Evolutionary conservation across 2,329 filamentous ascomycete species (phyloP).

Genomic region (Aspergillus floridensis): DNA sequence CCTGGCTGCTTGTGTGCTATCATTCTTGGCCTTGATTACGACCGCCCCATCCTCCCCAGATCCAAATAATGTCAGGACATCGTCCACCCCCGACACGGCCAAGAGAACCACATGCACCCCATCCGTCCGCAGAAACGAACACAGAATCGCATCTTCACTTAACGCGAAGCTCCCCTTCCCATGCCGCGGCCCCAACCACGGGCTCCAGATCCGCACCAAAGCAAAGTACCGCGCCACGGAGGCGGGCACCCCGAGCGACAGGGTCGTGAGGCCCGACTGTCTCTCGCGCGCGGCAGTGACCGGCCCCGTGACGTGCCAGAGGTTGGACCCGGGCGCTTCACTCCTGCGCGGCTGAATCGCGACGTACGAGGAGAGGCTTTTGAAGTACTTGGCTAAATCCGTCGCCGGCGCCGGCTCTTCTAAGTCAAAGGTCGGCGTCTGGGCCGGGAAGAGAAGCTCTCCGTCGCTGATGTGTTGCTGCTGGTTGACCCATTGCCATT

Average conservation of each 20-base stretch:
- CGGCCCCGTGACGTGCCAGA: conserved; percentile 55
- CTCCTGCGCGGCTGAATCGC: conserved; percentile 35
- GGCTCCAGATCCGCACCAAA: conserved; percentile 72
- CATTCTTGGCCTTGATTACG: conserved; percentile 68
- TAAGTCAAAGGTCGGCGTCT: conserved; percentile 10
- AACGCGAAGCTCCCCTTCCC: conserved; percentile 65
- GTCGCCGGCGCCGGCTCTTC: conserved; percentile 13
- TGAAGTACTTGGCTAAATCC: conserved; percentile 33
- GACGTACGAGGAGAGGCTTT: conserved; percentile 34
- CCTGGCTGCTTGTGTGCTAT: conserved; percentile 55
- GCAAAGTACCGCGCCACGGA: conserved; percentile 73
- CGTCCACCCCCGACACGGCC: conserved; percentile 69
- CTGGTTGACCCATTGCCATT: conserved; percentile 48
- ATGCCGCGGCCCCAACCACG: conserved; percentile 88
- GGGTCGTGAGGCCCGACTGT: conserved; percentile 56
- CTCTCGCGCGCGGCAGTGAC: conserved; percentile 55
- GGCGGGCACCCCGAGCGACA: conserved; percentile 63
- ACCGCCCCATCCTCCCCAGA: conserved; percentile 65
- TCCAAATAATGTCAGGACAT: conserved; percentile 68
- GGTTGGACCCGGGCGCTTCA: conserved; percentile 40
- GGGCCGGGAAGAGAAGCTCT: conserved; percentile 41
- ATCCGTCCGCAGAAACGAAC: conserved; percentile 69
- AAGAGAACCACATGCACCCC: conserved; percentile 76
- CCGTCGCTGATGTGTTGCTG: conserved; percentile 40
- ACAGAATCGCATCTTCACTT: conserved; percentile 74